Evolutionary conservation across 805 yeast species (phyloP).

Genomic region (Teunomyces tritomae): DNA sequence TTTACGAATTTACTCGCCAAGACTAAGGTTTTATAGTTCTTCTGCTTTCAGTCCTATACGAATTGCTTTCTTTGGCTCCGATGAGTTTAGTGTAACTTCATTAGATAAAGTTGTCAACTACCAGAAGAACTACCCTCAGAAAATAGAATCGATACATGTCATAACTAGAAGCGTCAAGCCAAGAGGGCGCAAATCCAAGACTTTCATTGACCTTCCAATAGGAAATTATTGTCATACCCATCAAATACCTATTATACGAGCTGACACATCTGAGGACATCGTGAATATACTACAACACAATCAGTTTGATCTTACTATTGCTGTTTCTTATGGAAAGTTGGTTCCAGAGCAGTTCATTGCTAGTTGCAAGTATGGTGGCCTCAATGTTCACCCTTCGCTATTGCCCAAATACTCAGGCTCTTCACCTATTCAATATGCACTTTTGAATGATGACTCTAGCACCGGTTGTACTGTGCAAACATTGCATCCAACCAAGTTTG

Average conservation of each 20-base stretch:
- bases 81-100: conserved; percentile 60
- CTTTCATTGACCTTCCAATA: conserved; percentile 52
- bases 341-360: conserved; percentile 64
- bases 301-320: conserved; percentile 66
- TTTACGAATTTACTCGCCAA: background rate
- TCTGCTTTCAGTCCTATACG: conserved; percentile 4
- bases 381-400: conserved; percentile 91
- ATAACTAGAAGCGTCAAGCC: conserved; percentile 63
- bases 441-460: conserved; percentile 55
- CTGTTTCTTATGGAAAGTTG: conserved; percentile 85
- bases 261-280: conserved; percentile 48
- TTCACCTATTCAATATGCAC: conserved; percentile 81
- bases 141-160: conserved; percentile 47
- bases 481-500: conserved; percentile 83
- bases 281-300: conserved; percentile 15
- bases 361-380: conserved; percentile 56
- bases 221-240: conserved; percentile 22
- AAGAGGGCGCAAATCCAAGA: conserved; percentile 56
- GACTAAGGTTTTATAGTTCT: background rate
- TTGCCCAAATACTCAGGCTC: conserved; percentile 84
- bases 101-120: conserved; percentile 38
- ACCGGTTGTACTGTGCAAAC: conserved; percentile 93
- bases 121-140: conserved; percentile 14
- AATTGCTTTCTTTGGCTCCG: conserved; percentile 79
- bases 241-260: conserved; percentile 38